Evolutionary conservation across 2,329 filamentous ascomycete species (phyloP).

Genomic region (Rhexocercosporidium sp.): DNA sequence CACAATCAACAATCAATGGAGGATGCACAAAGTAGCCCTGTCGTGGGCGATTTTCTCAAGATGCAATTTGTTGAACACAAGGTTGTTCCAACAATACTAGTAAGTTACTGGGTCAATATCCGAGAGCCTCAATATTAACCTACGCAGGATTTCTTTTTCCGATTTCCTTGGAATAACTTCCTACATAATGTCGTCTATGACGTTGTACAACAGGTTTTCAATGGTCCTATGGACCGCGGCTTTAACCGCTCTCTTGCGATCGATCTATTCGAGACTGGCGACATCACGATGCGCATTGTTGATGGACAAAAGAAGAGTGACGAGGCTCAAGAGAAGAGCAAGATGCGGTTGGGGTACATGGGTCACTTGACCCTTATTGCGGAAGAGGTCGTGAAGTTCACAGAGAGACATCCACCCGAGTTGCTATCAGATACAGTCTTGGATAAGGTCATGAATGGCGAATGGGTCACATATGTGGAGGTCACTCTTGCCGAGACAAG

Average conservation of each 20-base stretch:
- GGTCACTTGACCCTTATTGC: conserved; percentile 96
- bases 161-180: conserved; percentile 99
- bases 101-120: conserved; percentile 53
- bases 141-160: conserved; percentile 90
- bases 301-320: conserved; percentile 88
- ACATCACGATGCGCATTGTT: conserved; percentile 90
- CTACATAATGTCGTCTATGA: conserved; percentile 99
- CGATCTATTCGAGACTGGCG: conserved; percentile 88
- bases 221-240: conserved; percentile 95
- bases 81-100: conserved; percentile 93
- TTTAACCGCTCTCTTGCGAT: conserved; percentile 90
- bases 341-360: conserved; percentile 97
- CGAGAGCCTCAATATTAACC: conserved; percentile 24
- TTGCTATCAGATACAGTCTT: conserved; percentile 82
- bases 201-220: conserved; percentile 98
- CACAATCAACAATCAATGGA: conserved; percentile 27
- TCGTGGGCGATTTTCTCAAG: conserved; percentile 94
- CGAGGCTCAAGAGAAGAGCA: conserved; percentile 79
- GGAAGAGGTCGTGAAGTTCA: conserved; percentile 98
- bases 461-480: conserved; percentile 96
- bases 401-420: conserved; percentile 89
- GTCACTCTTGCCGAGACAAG: conserved; percentile 90
- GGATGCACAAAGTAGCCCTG: conserved; percentile 53
- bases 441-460: conserved; percentile 84
- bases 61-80: conserved; percentile 94